phyloP scores from a whole-genome alignment of 1,139 yeast species.

The Taphrina flavorubra region DNA sequence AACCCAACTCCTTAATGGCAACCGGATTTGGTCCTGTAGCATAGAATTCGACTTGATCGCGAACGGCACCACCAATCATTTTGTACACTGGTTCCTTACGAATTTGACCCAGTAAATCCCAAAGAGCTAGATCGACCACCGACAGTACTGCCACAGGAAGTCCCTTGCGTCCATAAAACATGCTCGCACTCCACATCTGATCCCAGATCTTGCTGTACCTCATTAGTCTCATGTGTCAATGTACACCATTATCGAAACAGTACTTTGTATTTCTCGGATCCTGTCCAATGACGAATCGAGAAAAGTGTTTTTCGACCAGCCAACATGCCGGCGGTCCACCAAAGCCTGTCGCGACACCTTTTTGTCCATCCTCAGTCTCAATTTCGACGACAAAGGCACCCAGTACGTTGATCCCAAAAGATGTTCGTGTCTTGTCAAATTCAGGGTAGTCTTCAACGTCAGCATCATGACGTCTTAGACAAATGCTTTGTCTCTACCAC shows the following conservation, averaged over 20 bases:
- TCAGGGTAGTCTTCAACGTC: slow-evolving; percentile 47
- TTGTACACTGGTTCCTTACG: slow-evolving; percentile 60
- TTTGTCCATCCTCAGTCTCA: slow-evolving; percentile 58
- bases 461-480: background rate
- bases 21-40: slow-evolving; percentile 59
- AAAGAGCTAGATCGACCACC: slow-evolving; percentile 58
- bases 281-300: slow-evolving; percentile 56
- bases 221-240: background rate
- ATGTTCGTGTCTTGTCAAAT: slow-evolving; percentile 56
- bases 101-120: slow-evolving; percentile 60
- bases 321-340: slow-evolving; percentile 62
- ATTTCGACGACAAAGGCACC: slow-evolving; percentile 61
- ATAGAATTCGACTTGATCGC: slow-evolving; percentile 57
- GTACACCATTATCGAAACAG: background rate
- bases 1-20: slow-evolving; percentile 58
- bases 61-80: slow-evolving; percentile 60
- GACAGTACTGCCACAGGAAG: slow-evolving; percentile 58
- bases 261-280: slow-evolving; percentile 58
- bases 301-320: slow-evolving; percentile 58
- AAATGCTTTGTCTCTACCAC: slow-evolving; percentile 41
- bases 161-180: slow-evolving; percentile 61
- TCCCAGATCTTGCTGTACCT: slow-evolving; percentile 54
- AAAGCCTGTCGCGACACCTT: slow-evolving; percentile 61
- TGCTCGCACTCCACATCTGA: slow-evolving; percentile 58
- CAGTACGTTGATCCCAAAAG: slow-evolving; percentile 60